phyloP scores from a whole-genome alignment of 2,329 filamentous ascomycete species.

The Alternaria incomplexa region DNA sequence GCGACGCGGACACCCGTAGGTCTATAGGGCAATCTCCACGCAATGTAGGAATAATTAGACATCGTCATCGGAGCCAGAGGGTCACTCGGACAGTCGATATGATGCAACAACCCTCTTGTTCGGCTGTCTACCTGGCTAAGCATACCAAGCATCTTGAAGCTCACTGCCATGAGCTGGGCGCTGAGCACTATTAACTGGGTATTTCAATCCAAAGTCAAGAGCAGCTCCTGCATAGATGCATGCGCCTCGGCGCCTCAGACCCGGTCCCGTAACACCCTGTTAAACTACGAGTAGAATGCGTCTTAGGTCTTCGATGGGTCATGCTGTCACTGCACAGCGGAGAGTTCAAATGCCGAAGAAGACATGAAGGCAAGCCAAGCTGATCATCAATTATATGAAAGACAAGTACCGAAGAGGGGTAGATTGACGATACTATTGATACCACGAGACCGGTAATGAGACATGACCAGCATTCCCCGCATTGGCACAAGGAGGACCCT shows the following conservation, averaged over 20 bases:
- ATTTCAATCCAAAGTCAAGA: not conserved
- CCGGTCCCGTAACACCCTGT: not conserved
- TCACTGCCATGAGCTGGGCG: constrained; percentile 16
- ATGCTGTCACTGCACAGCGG: not conserved
- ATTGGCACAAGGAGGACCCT: constrained; percentile 4
- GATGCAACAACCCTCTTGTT: constrained; percentile 6
- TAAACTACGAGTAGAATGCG: too few species aligned
- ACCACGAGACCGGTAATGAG: constrained; percentile 10
- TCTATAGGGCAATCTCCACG: constrained; percentile 2
- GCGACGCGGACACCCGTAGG: not conserved
- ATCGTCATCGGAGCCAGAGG: not conserved
- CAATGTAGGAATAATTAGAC: constrained; percentile 2
- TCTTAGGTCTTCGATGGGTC: not conserved
- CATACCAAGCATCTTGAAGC: constrained; percentile 20
- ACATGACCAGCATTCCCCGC: constrained; percentile 22
- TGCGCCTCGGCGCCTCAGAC: too few species aligned
- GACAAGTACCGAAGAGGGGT: not conserved
- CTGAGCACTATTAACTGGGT: not conserved
- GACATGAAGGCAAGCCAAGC: not conserved
- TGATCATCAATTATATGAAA: not conserved
- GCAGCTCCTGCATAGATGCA: not conserved
- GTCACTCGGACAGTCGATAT: not conserved
- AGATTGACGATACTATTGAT: not conserved
- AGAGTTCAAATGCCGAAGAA: not conserved
- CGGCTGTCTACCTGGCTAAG: constrained; percentile 23